These are phyloP conservation scores for Earliella scabrosa DNA, from an alignment of 1,284 basidiomycete genomes.

Conservation along the genomic window DNA sequence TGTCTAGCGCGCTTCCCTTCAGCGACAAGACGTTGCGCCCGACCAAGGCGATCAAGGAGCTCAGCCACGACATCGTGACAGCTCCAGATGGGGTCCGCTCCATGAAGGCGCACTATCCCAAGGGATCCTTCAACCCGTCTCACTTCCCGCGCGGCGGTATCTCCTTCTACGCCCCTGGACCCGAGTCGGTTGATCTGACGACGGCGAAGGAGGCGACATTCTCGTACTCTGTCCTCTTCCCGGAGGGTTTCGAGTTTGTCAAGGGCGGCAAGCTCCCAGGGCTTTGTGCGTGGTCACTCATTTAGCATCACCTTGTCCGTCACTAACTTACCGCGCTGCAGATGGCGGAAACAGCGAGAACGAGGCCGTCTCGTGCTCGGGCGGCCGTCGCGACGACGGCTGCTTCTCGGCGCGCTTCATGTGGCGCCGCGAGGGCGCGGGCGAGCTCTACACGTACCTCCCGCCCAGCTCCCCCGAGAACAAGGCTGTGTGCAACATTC, in stretches of 20 bases:
- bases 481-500: constrained; percentile 54
- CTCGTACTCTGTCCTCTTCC: constrained; percentile 64
- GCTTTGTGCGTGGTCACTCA: constrained; percentile 29
- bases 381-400: constrained; percentile 47
- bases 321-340: constrained; percentile 23
- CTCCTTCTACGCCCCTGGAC: constrained; percentile 60
- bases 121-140: constrained; percentile 62
- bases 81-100: constrained; percentile 51
- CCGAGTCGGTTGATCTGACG: constrained; percentile 46
- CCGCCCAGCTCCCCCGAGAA: constrained; percentile 62
- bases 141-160: constrained; percentile 57
- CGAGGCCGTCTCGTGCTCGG: constrained; percentile 51
- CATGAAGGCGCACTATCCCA: constrained; percentile 61
- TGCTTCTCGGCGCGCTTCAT: constrained; percentile 64
- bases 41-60: constrained; percentile 36
- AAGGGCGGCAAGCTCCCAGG: constrained; percentile 39
- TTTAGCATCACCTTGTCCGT: not conserved
- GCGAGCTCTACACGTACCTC: constrained; percentile 67
- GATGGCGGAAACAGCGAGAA: constrained; percentile 54
- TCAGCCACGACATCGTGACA: constrained; percentile 45
- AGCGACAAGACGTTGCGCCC: constrained; percentile 49
- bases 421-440: constrained; percentile 54
- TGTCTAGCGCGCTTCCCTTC: constrained; percentile 40
- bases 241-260: constrained; percentile 49
- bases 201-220: constrained; percentile 55